Evolutionary conservation across 164 flowering plant genomes (phyloP), one percentile per base, ranked within the genome.

Genomic region (Macadamia integrifolia): DNA sequence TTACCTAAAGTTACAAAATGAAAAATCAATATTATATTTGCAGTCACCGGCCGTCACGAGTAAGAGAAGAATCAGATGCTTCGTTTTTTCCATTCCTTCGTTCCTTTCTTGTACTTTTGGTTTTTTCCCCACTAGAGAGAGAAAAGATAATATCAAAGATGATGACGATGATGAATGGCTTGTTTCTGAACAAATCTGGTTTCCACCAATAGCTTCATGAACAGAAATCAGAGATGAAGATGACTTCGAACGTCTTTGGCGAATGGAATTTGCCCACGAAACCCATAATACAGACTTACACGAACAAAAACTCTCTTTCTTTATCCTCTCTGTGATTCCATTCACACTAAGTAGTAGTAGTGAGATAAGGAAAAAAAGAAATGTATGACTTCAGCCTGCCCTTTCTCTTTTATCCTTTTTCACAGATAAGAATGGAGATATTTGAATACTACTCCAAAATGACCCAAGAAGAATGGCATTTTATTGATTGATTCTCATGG

Each of bases 131-230:
- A 43, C 23, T 9, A 4, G 60, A 46, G 42, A 48, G 35, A 40
- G 53, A 66, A 42, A 59, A 56, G 65, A 71, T 69, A 72, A 66
- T 58, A 76, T 58, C 68, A 66, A 65, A 69, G 40, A 35, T 35
- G 5, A 35, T 35, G 23, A 23, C 44, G 6, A 30, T 55, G 49
- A 28, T 68, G 69, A 61, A 62, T 64, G 40, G 74, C 66, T 73
- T 64, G 65, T 46, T 50, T 60, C 67, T 57, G 58, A 69, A 49
- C 30, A 64, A 68, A 67, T 28, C 57, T 61, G 58, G 72, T 61
- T 72, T 75, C 79, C 77, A 75, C 81, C 79, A 79, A 77, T 77
- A 77, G 58, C 68, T 58, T 66, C 64, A 31, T 53, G 23, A 65
- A 43, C 77, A 62, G 67, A 52, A 60, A 35, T 35, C 77, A 64